A percentile compares a stretch with the other conserved stretches of the same genome.
Evolutionary conservation across 371 early-diverging fungal genomes (phyloP).

Genomic region (Mucor sp.): DNA sequence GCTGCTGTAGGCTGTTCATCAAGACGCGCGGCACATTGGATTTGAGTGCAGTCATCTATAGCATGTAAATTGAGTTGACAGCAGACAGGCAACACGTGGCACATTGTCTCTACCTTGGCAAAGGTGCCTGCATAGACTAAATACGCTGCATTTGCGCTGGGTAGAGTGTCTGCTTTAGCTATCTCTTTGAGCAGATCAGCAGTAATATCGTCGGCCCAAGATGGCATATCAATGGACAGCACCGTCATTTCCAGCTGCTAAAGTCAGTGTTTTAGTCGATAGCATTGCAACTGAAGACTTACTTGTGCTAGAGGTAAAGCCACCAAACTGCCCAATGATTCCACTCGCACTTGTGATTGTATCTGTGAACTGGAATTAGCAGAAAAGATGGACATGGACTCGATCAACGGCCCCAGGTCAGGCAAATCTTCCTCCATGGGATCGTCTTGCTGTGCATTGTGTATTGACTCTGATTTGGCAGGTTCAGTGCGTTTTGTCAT

Average conservation of each 20-base stretch:
- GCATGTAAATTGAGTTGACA: background rate
- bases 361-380: constrained; percentile 5
- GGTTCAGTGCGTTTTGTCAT: constrained; percentile 1
- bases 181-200: constrained; percentile 15
- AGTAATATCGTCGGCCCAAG: constrained; percentile 20
- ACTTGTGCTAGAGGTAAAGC: background rate
- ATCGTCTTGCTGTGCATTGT: background rate
- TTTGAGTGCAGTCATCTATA: constrained; percentile 11
- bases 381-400: background rate
- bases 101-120: constrained; percentile 8
- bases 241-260: background rate
- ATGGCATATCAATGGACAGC: constrained; percentile 5
- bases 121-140: constrained; percentile 1
- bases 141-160: background rate
- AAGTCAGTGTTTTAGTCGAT: background rate
- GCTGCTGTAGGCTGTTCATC: constrained; percentile 4
- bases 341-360: background rate
- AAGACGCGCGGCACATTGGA: constrained; percentile 15
- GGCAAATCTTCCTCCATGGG: background rate
- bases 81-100: background rate
- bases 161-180: background rate
- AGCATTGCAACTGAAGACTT: background rate
- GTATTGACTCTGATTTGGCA: background rate
- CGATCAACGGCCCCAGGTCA: background rate
- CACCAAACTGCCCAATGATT: background rate